phyloP scores from a whole-genome alignment of 257 asterid genomes.

The Penstemon eatonii region DNA sequence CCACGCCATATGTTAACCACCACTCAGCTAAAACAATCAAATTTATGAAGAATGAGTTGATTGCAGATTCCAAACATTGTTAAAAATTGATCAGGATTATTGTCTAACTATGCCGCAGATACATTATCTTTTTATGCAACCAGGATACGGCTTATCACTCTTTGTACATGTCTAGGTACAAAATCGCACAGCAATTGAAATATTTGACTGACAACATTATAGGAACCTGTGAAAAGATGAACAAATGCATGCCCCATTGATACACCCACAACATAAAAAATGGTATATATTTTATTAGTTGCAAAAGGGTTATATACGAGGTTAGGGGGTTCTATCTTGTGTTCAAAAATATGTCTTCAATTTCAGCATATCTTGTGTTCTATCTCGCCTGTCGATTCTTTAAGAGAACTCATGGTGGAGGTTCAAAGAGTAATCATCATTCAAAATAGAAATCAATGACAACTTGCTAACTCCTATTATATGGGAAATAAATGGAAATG shows the following conservation, averaged over 20 bases:
- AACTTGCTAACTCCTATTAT: not conserved
- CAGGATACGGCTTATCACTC: not conserved
- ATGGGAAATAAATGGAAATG: not conserved
- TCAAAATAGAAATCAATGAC: not conserved
- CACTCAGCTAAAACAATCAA: conserved; percentile 70
- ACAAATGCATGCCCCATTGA: not conserved
- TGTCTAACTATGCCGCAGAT: not conserved
- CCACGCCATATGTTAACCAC: conserved; percentile 95
- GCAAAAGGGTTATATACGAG: not conserved
- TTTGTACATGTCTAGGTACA: not conserved
- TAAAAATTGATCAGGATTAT: not conserved
- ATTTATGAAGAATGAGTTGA: conserved; percentile 28
- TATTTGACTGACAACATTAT: not conserved
- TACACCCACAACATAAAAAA: not conserved
- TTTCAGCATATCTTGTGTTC: not conserved
- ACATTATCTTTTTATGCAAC: not conserved
- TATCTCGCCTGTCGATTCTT: not conserved
- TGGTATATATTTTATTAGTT: not conserved
- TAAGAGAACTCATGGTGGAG: not conserved
- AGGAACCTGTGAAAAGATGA: not conserved
- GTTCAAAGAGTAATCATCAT: not conserved
- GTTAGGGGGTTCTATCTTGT: too few species aligned
- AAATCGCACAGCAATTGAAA: not conserved
- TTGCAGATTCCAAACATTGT: not conserved
- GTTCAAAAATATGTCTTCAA: not conserved